phyloP scores from a whole-genome alignment of 1,284 basidiomycete species.

The Heterobasidion parviporum region DNA sequence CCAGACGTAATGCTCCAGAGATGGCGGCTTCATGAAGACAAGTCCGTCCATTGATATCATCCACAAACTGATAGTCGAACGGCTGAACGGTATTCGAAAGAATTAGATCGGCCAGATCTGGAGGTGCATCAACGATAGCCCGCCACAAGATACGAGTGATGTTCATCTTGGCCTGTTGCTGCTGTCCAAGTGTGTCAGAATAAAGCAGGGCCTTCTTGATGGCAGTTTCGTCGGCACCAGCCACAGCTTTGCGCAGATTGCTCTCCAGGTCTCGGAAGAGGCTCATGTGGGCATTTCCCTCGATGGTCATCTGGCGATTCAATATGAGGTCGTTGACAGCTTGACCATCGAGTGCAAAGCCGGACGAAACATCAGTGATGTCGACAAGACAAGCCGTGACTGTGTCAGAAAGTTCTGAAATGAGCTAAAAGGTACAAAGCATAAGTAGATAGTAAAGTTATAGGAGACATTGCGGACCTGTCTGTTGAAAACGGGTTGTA shows the following conservation, averaged over 20 bases:
- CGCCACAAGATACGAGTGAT: constrained; percentile 89
- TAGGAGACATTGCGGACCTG: constrained; percentile 47
- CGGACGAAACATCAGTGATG: constrained; percentile 78
- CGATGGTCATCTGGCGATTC: constrained; percentile 63
- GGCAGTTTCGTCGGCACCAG: constrained; percentile 47
- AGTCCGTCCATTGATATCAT: constrained; percentile 95
- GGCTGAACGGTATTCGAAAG: constrained; percentile 51
- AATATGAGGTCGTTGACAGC: constrained; percentile 45
- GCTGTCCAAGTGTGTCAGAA: constrained; percentile 57
- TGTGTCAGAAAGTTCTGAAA: constrained; percentile 92
- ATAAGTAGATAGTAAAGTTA: neutral
- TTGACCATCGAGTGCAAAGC: constrained; percentile 61
- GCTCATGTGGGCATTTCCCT: constrained; percentile 50
- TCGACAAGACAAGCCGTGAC: constrained; percentile 92
- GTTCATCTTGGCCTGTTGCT: constrained; percentile 52
- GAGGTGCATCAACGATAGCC: constrained; percentile 74
- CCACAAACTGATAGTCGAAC: constrained; percentile 88
- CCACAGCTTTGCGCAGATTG: constrained; percentile 73
- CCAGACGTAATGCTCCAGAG: constrained; percentile 75
- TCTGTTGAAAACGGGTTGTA: constrained; percentile 96
- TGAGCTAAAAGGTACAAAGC: constrained; percentile 47
- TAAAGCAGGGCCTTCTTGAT: constrained; percentile 67
- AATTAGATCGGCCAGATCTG: constrained; percentile 67
- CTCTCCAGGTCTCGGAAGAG: constrained; percentile 85
- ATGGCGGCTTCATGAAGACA: constrained; percentile 94